Evolutionary conservation across 2,329 filamentous ascomycete genomes (phyloP).

Genomic region (Alternaria triticina): DNA sequence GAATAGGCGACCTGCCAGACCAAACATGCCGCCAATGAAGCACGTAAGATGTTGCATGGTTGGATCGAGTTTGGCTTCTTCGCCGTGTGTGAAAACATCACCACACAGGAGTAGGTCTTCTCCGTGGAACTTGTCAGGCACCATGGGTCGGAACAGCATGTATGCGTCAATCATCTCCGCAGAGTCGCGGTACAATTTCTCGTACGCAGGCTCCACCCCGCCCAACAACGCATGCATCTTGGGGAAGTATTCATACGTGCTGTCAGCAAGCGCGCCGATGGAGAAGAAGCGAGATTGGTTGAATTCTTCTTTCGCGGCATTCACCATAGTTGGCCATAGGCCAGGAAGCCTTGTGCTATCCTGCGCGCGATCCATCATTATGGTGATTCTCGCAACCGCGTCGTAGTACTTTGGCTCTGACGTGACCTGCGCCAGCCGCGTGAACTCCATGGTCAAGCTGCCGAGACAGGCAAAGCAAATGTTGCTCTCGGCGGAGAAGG

Average conservation of each 20-base stretch:
- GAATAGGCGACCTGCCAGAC: slow-evolving; percentile 64
- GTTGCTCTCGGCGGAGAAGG: slow-evolving; percentile 46
- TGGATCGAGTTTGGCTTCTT: slow-evolving; percentile 44
- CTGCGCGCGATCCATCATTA: slow-evolving; percentile 39
- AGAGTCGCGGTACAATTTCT: slow-evolving; percentile 63
- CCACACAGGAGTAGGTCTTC: slow-evolving; percentile 41
- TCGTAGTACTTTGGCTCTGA: slow-evolving; percentile 47
- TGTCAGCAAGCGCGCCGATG: slow-evolving; percentile 47
- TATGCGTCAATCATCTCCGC: slow-evolving; percentile 53
- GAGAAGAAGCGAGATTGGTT: slow-evolving; percentile 39
- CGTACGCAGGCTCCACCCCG: slow-evolving; percentile 55
- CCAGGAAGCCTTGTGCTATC: slow-evolving; percentile 43
- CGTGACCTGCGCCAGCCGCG: slow-evolving; percentile 46
- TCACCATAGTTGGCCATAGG: slow-evolving; percentile 49
- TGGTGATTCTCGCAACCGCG: slow-evolving; percentile 42
- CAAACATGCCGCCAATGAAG: slow-evolving; percentile 68
- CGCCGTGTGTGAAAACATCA: slow-evolving; percentile 38
- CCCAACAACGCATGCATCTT: slow-evolving; percentile 45
- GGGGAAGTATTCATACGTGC: slow-evolving; percentile 48
- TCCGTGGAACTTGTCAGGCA: slow-evolving; percentile 34
- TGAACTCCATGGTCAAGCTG: slow-evolving; percentile 52
- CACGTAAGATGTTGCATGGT: slow-evolving; percentile 66
- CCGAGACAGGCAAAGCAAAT: slow-evolving; percentile 57
- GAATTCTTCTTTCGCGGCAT: slow-evolving; percentile 41
- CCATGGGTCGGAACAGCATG: slow-evolving; percentile 57